phyloP scores from a whole-genome alignment of 2,329 filamentous ascomycete species.

The Fusarium nodosum region DNA sequence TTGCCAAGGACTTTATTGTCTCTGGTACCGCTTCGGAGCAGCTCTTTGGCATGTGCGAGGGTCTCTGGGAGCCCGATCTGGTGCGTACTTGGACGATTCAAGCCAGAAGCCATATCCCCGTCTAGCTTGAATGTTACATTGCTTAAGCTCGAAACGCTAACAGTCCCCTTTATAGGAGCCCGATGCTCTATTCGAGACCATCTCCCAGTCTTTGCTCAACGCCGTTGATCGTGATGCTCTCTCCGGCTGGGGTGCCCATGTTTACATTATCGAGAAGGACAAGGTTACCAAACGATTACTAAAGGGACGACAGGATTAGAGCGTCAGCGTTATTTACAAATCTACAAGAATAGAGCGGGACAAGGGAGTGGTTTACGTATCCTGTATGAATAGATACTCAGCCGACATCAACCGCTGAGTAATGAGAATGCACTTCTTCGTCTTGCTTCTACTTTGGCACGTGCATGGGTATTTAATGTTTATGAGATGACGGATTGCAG shows the following conservation, averaged over 20 bases:
- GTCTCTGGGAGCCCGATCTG: slow-evolving; percentile 96
- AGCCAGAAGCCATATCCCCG: not conserved
- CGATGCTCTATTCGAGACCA: slow-evolving; percentile 97
- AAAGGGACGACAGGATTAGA: slow-evolving; percentile 94
- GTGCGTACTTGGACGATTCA: slow-evolving; percentile 65
- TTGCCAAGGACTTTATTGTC: slow-evolving; percentile 99
- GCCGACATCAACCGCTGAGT: slow-evolving; percentile 46
- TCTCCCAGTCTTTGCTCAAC: slow-evolving; percentile 95
- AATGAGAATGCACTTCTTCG: slow-evolving; percentile 45
- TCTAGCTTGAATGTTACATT: not conserved
- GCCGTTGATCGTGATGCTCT: slow-evolving; percentile 96
- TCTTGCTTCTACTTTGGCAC: slow-evolving; percentile 14
- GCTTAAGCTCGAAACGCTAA: slow-evolving; percentile 34
- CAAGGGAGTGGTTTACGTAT: slow-evolving; percentile 45
- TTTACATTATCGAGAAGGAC: slow-evolving; percentile 99
- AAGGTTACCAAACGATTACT: slow-evolving; percentile 99
- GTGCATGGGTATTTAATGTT: not conserved
- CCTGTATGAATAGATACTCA: slow-evolving; percentile 56
- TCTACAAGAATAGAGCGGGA: slow-evolving; percentile 30
- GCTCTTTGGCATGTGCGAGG: slow-evolving; percentile 98
- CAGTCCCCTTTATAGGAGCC: slow-evolving; percentile 66
- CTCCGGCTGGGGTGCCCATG: slow-evolving; percentile 97
- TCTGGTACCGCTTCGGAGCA: slow-evolving; percentile 96
- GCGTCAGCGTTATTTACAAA: slow-evolving; percentile 28
- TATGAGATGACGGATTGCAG: slow-evolving; percentile 1